Evolutionary conservation across 176 grass and related monocot species (phyloP).

Genomic region (Urochloa ruziziensis): DNA sequence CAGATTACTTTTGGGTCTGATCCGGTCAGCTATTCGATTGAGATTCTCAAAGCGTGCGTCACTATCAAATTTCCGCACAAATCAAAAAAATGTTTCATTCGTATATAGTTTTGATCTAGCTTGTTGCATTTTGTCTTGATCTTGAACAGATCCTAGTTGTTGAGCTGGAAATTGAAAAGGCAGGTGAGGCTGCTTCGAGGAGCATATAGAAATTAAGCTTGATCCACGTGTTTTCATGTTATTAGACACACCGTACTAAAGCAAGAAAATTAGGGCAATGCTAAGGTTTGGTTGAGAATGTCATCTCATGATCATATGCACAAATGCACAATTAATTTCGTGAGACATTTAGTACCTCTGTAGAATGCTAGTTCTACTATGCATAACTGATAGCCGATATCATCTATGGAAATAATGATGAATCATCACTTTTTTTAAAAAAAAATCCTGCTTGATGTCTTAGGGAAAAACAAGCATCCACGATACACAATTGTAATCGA

Average conservation of each 20-base stretch:
- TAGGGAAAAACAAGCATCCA: not conserved
- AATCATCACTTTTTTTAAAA: not conserved
- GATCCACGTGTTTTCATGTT: not conserved
- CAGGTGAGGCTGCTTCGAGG: not conserved
- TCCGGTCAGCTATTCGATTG: not conserved
- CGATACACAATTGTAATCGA: not conserved
- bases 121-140: conserved; percentile 2
- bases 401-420: not conserved
- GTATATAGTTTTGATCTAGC: conserved; percentile 1
- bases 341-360: not conserved
- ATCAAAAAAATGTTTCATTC: not conserved
- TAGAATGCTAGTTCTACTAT: not conserved
- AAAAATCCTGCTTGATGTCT: not conserved
- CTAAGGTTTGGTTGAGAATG: not conserved
- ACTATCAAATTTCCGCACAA: not conserved
- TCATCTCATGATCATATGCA: not conserved
- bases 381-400: not conserved
- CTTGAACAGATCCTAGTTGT: not conserved
- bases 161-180: not conserved
- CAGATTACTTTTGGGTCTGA: not conserved
- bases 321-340: not conserved
- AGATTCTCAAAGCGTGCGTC: conserved; percentile 11
- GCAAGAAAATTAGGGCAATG: not conserved
- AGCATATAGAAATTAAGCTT: not conserved
- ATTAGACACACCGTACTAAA: not conserved